Evolutionary conservation across 2,329 filamentous ascomycete species (phyloP).

Genomic region (Blumeria graminis): DNA sequence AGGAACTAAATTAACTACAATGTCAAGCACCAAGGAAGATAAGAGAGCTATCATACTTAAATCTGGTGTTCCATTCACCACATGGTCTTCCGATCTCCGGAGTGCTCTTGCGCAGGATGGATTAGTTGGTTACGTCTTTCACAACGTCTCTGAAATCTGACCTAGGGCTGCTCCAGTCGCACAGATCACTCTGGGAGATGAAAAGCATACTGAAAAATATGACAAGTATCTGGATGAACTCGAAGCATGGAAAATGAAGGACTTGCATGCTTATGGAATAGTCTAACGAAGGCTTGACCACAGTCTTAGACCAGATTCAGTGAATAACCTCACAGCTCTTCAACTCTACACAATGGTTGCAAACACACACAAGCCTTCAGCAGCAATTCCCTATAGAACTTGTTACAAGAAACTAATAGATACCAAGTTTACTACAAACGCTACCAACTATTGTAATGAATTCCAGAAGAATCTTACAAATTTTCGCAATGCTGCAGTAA

Average conservation of each 20-base stretch:
- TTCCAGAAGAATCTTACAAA: background rate
- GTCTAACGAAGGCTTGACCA: background rate
- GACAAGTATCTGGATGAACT: background rate
- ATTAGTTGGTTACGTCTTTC: background rate
- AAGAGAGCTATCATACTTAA: background rate
- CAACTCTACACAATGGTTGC: background rate
- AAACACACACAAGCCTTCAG: background rate
- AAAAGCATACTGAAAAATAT: background rate
- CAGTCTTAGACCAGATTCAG: background rate
- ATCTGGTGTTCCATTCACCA: background rate
- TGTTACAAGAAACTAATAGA: background rate
- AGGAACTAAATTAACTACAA: background rate
- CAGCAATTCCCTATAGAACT: background rate
- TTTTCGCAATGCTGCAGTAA: background rate
- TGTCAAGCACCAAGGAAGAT: background rate
- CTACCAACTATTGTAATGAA: background rate
- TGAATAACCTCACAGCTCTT: background rate
- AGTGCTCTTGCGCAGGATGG: background rate
- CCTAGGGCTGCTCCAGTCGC: background rate
- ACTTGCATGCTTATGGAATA: background rate
- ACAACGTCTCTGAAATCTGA: background rate
- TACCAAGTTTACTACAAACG: background rate
- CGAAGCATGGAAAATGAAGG: background rate
- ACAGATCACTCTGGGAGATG: background rate
- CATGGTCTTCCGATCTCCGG: background rate